These are phyloP conservation scores for Mycena chlorophos DNA, from an alignment of 768 basidiomycete genomes.

Conservation along the genomic window DNA sequence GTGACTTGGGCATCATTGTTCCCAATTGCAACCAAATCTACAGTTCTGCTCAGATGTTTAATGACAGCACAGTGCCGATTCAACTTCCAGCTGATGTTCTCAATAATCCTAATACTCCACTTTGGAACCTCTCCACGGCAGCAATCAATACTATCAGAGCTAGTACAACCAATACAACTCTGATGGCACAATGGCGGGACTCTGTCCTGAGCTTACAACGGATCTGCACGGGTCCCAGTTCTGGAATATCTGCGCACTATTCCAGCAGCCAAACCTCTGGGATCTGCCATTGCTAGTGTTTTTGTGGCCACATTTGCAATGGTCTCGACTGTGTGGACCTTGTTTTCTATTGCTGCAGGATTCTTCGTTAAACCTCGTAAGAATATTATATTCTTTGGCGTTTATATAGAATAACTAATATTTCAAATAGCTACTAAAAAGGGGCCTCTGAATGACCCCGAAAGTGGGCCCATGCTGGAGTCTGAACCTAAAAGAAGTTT, in stretches of 20 bases:
- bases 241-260: not conserved
- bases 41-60: not conserved
- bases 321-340: slow-evolving; percentile 5
- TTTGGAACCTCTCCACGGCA: not conserved
- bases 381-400: too few relatives aligned
- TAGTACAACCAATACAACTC: not conserved
- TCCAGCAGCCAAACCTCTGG: not conserved
- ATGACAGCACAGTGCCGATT: not conserved
- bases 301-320: slow-evolving; percentile 11
- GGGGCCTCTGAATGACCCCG: too few relatives aligned
- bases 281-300: slow-evolving; percentile 2
- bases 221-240: not conserved
- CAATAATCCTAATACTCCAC: not conserved
- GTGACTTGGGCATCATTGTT: slow-evolving; percentile 6
- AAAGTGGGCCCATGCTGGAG: too few relatives aligned
- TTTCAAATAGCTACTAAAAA: too few relatives aligned
- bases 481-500: too few relatives aligned
- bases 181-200: not conserved
- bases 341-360: not conserved
- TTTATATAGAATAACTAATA: too few relatives aligned
- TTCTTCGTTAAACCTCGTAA: not conserved
- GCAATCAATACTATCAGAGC: not conserved
- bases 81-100: not conserved
- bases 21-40: slow-evolving; percentile 4
- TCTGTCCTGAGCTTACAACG: not conserved